phyloP scores from a whole-genome alignment of 208 protist species.

The Endotrypanum monterogeii region DNA sequence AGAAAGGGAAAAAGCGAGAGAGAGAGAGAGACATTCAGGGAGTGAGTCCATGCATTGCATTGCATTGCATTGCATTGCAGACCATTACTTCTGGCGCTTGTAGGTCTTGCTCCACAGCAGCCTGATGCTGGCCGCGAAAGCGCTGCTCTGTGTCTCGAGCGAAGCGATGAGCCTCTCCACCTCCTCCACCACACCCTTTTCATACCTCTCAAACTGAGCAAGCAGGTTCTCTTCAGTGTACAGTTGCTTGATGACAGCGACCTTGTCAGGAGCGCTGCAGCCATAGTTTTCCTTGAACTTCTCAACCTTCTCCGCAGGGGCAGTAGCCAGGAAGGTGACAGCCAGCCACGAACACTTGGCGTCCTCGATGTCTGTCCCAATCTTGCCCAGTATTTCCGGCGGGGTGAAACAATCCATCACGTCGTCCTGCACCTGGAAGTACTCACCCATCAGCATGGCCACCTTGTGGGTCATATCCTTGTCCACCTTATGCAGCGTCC shows the following conservation, averaged over 20 bases:
- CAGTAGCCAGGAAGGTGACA: constrained; percentile 83
- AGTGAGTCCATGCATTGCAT: neutral
- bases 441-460: constrained; percentile 95
- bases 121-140: constrained; percentile 67
- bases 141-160: constrained; percentile 36
- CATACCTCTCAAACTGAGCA: constrained; percentile 79
- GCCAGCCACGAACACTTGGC: constrained; percentile 97
- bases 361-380: constrained; percentile 98
- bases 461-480: constrained; percentile 75
- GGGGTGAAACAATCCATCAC: constrained; percentile 97
- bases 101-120: constrained; percentile 89
- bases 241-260: constrained; percentile 88
- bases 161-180: constrained; percentile 52
- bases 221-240: constrained; percentile 82
- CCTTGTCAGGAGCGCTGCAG: constrained; percentile 61
- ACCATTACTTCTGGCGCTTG: constrained; percentile 76
- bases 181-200: constrained; percentile 63
- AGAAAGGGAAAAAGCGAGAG: neutral
- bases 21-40: neutral
- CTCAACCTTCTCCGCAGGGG: constrained; percentile 49
- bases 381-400: constrained; percentile 96
- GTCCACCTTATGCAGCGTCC: constrained; percentile 56
- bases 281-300: constrained; percentile 94
- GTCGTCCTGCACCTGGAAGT: constrained; percentile 98
- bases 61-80: too few species aligned